Percentiles rank a stretch among this genome's conserved stretches.
Conservation (phyloP, 140 eudicot species). For the Eryngium alpinum region DNA sequence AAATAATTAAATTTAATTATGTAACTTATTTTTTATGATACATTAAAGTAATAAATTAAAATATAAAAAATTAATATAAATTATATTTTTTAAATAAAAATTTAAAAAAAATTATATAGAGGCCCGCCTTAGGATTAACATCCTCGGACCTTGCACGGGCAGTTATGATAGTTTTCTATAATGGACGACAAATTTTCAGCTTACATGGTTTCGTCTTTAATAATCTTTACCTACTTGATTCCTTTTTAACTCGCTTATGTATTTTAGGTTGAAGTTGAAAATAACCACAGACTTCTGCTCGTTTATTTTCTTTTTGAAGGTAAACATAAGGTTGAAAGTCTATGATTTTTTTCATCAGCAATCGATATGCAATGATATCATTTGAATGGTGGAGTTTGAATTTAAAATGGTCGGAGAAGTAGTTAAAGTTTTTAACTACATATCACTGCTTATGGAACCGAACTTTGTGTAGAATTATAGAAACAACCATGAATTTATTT, state of each 20-base stretch:
- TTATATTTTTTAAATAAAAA: too few species aligned
- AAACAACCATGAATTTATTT: too few species aligned
- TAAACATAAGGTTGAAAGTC: conserved; percentile 8
- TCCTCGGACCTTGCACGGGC: too few species aligned
- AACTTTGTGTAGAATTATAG: neutral
- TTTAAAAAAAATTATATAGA: too few species aligned
- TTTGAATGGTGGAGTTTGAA: neutral
- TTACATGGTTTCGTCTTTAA: neutral
- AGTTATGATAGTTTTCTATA: too few species aligned
- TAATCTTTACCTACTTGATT: neutral
- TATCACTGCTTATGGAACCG: neutral
- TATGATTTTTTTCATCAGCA: neutral
- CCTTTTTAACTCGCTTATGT: neutral
- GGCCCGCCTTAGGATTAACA: too few species aligned
- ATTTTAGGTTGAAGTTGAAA: conserved; percentile 90
- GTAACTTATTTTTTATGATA: too few species aligned
- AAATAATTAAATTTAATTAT: too few species aligned
- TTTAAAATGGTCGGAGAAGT: neutral
- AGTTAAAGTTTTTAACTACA: neutral
- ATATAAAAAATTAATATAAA: too few species aligned
- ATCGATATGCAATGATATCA: neutral
- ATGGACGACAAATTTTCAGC: neutral
- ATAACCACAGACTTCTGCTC: conserved; percentile 94
- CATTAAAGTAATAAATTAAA: too few species aligned
- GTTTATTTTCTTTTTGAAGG: conserved; percentile 82